A percentile compares a stretch with the other conserved stretches of the same genome.
Evolutionary conservation across 768 basidiomycete species (phyloP).

Genomic region (Floccularia luteovirens): DNA sequence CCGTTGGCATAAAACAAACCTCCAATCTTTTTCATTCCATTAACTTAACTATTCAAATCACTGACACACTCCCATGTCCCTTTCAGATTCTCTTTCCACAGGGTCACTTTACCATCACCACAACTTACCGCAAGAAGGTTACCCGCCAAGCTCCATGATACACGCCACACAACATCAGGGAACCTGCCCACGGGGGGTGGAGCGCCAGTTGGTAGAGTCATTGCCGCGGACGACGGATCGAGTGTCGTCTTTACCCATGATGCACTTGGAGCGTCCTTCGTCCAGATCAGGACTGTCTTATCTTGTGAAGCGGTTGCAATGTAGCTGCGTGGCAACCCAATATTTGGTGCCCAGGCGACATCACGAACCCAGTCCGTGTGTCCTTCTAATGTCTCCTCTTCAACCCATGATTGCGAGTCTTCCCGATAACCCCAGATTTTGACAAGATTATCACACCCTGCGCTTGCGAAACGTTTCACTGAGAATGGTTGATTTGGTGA

Average conservation of each 20-base stretch:
- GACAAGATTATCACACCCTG: slow-evolving; percentile 94
- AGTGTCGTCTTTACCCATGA: slow-evolving; percentile 79
- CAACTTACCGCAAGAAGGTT: slow-evolving; percentile 95
- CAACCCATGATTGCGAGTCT: slow-evolving; percentile 81
- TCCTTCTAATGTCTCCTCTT: slow-evolving; percentile 85
- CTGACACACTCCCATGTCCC: slow-evolving; percentile 97
- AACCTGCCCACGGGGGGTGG: slow-evolving; percentile 67
- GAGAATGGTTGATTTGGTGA: slow-evolving; percentile 32
- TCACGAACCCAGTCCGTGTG: slow-evolving; percentile 98
- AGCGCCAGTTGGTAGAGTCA: slow-evolving; percentile 22
- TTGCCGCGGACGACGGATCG: slow-evolving; percentile 54
- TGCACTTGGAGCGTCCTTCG: slow-evolving; percentile 66
- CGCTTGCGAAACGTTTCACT: slow-evolving; percentile 90
- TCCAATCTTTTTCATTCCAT: no score
- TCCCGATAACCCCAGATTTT: slow-evolving; percentile 91
- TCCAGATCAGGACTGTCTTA: slow-evolving; percentile 88
- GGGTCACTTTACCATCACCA: slow-evolving; percentile 94
- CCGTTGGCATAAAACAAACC: no score
- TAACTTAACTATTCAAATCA: slow-evolving; percentile 82
- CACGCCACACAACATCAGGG: slow-evolving; percentile 98
- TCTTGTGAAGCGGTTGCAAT: slow-evolving; percentile 96
- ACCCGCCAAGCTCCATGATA: slow-evolving; percentile 95
- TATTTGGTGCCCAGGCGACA: slow-evolving; percentile 98
- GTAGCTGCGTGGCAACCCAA: slow-evolving; percentile 89
- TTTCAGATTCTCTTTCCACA: slow-evolving; percentile 97